phyloP scores from a whole-genome alignment of 352 stramenopile species.

The Pythium plurisporium region DNA sequence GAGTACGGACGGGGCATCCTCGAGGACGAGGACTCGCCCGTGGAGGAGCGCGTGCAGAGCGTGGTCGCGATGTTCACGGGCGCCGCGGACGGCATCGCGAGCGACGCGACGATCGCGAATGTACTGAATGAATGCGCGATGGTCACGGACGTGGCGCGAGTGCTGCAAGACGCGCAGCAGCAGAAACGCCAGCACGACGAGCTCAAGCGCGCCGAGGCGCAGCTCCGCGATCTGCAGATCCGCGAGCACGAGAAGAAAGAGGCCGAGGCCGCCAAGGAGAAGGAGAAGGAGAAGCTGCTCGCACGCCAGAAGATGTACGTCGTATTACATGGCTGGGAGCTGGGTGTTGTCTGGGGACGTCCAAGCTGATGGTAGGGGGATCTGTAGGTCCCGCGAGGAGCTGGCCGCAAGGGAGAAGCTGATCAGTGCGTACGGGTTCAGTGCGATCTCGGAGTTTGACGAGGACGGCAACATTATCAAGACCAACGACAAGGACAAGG shows the following conservation, averaged over 20 bases:
- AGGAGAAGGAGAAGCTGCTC: slow-evolving; percentile 55
- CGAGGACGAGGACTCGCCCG: slow-evolving; percentile 61
- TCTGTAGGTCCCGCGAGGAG: slow-evolving; percentile 51
- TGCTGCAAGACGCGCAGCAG: slow-evolving; percentile 33
- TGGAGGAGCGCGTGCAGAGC: slow-evolving; percentile 67
- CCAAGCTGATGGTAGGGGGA: not conserved
- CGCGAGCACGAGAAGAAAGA: slow-evolving; percentile 57
- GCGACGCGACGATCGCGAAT: slow-evolving; percentile 30
- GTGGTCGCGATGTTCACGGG: slow-evolving; percentile 58
- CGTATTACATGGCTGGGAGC: not conserved
- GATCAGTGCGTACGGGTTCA: slow-evolving; percentile 78
- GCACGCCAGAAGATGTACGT: slow-evolving; percentile 65
- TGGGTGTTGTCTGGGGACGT: too few relatives aligned
- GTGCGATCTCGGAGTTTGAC: slow-evolving; percentile 74
- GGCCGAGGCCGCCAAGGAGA: slow-evolving; percentile 44
- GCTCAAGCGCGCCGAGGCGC: slow-evolving; percentile 34
- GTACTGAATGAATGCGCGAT: slow-evolving; percentile 40
- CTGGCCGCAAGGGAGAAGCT: slow-evolving; percentile 68
- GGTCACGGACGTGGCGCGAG: slow-evolving; percentile 42
- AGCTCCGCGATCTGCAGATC: slow-evolving; percentile 52
- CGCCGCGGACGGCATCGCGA: slow-evolving; percentile 48
- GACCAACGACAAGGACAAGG: slow-evolving; percentile 63
- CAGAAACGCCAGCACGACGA: slow-evolving; percentile 34
- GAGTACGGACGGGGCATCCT: slow-evolving; percentile 69
- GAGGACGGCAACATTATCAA: slow-evolving; percentile 82